Conservation (phyloP, 75 land plant genomes). For the Pseudotsuga menziesii region DNA sequence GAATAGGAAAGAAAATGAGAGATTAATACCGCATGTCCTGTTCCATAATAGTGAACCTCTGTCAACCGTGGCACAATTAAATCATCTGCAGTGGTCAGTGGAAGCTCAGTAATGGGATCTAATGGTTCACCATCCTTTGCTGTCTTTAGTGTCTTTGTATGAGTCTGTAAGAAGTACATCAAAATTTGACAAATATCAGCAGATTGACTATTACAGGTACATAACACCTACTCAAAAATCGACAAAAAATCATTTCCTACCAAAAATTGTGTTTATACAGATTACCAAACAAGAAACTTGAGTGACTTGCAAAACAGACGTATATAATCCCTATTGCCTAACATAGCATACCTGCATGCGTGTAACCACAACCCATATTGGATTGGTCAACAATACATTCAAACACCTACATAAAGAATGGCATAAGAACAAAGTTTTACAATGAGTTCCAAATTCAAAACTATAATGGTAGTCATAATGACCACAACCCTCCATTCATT, state of each 20-base stretch:
- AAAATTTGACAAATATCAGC: background rate
- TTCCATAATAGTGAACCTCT: slow-evolving; percentile 46
- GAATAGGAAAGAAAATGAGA: background rate
- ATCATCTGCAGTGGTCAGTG: slow-evolving; percentile 17
- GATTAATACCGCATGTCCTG: slow-evolving; percentile 43
- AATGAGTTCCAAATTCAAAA: background rate
- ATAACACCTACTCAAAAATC: background rate
- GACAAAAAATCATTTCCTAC: no score
- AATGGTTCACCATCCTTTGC: background rate
- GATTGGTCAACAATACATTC: slow-evolving; percentile 94
- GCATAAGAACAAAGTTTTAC: background rate
- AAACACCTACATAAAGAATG: slow-evolving; percentile 53
- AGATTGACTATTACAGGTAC: background rate
- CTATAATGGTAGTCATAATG: background rate
- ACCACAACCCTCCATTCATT: background rate
- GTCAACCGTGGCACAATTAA: slow-evolving; percentile 20
- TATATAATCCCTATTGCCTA: background rate
- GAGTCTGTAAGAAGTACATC: slow-evolving; percentile 47
- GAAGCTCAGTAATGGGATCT: background rate
- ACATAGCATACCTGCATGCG: slow-evolving; percentile 81
- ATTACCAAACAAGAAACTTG: background rate
- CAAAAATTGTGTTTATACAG: no score
- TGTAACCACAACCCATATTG: slow-evolving; percentile 98
- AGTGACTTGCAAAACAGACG: background rate
- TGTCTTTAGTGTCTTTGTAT: slow-evolving; percentile 44